Base-by-base conservation (phyloP, 1,284 basidiomycete species). In the Trichosporon sp. region DNA sequence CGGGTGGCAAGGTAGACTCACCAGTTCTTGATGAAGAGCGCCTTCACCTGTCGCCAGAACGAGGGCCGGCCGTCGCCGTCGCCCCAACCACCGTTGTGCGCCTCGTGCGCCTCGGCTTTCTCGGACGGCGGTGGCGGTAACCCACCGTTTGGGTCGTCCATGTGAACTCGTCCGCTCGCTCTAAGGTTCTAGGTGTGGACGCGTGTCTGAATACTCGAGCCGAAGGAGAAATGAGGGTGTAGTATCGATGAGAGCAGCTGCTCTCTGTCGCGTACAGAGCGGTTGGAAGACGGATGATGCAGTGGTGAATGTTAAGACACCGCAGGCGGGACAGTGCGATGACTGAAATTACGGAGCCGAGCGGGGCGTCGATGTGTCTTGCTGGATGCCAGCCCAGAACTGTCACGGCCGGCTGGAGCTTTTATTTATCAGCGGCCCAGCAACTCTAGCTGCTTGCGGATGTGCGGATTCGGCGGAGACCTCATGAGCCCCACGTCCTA, bases 11-110 rank as follows among this genome's bases (percentile, higher is more conserved):
- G 25, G 44, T 25, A 15, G n/a, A 67, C 68, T 21, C 89, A 90
- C 89, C 88, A 90, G 74, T 92, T 91, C 86, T 92, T 92, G 85
- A 87, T 86, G 67, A 88, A 86, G 47, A 92, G 80, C 3, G 87
- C 88, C 11, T 80, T 79, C 71, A 89, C 87, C 81, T 92, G 90
- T 38, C 32, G 15, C 21, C 38, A 64, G n/a, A 68, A 31, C 35
- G 34, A 23, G 12, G 35, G 34, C 34, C 6, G 13, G 35, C 34
- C 34, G 35, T 11, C 18, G 15, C 18, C 27, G 3, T 60, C 29
- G 1, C 29, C 11, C 47, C 47, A 51, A 21, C 21, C 23, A 51
- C 21, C n/a, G 8, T n/a, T 34, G 34, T 34, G 5, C 44, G 9
- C 44, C 44, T 25, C 9, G 5, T 34, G 34, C 34, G 6, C 34